A percentile compares a stretch with the other conserved stretches of the same genome.
Evolutionary conservation across 2,329 filamentous ascomycete genomes (phyloP).

Genomic region (Ophiostoma triangulosporum): DNA sequence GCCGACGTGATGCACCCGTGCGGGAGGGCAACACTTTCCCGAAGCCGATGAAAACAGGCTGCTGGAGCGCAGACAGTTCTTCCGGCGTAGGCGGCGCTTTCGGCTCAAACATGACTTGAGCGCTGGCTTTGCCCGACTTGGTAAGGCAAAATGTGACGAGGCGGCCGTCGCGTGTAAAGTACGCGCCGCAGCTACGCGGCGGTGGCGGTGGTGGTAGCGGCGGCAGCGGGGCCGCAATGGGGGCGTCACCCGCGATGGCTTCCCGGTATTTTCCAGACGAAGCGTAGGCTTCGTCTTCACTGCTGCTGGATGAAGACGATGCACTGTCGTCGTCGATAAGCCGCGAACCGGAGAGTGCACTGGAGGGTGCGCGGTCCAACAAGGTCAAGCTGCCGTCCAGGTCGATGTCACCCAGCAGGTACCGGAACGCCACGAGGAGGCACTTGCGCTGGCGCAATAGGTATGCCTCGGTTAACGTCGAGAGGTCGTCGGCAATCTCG

Average conservation of each 20-base stretch:
- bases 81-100: slow-evolving; percentile 22
- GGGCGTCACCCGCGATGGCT: not conserved
- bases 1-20: slow-evolving; percentile 22
- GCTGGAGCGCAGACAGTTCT: slow-evolving; percentile 10
- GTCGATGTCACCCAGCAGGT: slow-evolving; percentile 49
- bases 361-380: slow-evolving; percentile 42
- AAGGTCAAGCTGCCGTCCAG: slow-evolving; percentile 46
- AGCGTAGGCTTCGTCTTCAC: slow-evolving; percentile 54
- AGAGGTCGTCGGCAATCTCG: slow-evolving; percentile 40
- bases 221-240: not conserved
- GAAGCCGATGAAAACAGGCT: slow-evolving; percentile 15
- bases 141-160: slow-evolving; percentile 57
- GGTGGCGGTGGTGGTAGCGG: slow-evolving; percentile 37
- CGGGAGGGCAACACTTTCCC: slow-evolving; percentile 11
- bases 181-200: slow-evolving; percentile 44
- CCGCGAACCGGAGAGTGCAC: slow-evolving; percentile 30
- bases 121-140: slow-evolving; percentile 46
- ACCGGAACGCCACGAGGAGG: slow-evolving; percentile 47
- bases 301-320: slow-evolving; percentile 30
- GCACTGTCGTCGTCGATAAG: slow-evolving; percentile 47
- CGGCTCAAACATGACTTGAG: slow-evolving; percentile 30
- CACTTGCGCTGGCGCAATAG: slow-evolving; percentile 46
- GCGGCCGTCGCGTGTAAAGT: slow-evolving; percentile 48
- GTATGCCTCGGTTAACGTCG: slow-evolving; percentile 42
- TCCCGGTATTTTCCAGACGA: slow-evolving; percentile 10